These are phyloP conservation scores for Boletus huronensis DNA, from an alignment of 768 basidiomycete genomes.

Conservation along the genomic window DNA sequence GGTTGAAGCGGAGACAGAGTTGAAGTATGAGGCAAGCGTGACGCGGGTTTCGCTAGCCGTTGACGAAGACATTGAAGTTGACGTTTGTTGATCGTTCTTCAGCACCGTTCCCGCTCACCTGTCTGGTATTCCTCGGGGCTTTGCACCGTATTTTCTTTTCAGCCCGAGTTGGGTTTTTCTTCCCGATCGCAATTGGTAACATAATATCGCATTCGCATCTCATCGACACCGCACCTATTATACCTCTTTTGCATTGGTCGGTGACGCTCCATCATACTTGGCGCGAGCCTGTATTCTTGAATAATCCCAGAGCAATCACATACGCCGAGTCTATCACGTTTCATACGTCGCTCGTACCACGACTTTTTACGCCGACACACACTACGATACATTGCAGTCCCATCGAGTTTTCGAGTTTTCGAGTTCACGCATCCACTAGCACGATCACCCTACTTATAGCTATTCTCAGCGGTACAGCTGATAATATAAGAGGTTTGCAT, in stretches of 20 bases:
- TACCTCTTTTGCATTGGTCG: constrained; percentile 17
- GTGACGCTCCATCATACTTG: constrained; percentile 1
- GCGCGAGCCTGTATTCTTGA: constrained; percentile 18
- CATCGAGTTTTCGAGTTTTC: not conserved
- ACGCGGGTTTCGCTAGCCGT: constrained; percentile 7
- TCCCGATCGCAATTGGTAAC: constrained; percentile 3
- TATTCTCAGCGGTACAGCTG: constrained; percentile 14
- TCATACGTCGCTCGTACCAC: constrained; percentile 1
- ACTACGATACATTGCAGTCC: constrained; percentile 1
- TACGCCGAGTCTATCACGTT: not conserved
- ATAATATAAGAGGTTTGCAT: constrained; percentile 16
- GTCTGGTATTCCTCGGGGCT: not conserved
- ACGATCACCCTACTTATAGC: constrained; percentile 23
- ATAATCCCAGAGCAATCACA: constrained; percentile 9
- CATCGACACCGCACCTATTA: constrained; percentile 12
- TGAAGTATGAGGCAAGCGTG: not conserved
- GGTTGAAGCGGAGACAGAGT: not conserved
- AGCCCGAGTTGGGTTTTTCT: not conserved
- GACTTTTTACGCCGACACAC: constrained; percentile 5
- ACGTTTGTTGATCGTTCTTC: constrained; percentile 21
- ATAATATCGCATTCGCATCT: constrained; percentile 18
- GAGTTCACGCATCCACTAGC: constrained; percentile 5
- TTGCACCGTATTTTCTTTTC: constrained; percentile 5
- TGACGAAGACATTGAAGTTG: constrained; percentile 31
- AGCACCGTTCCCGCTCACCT: not conserved